Conservation (phyloP, 352 stramenopile species). For the Globisporangium radiosum region DNA sequence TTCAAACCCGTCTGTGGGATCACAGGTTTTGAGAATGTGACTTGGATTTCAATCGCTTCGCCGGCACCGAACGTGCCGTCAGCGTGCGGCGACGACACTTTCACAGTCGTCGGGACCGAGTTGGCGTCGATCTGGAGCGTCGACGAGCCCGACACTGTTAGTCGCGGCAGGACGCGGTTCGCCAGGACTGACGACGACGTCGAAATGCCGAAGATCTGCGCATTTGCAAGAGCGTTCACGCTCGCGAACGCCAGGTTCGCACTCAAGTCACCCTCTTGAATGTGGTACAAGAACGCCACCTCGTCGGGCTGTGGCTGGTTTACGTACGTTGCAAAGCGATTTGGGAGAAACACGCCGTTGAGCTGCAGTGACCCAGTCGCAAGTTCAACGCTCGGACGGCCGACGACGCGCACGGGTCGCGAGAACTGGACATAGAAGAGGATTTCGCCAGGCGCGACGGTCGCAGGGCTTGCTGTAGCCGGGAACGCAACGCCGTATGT, state of each 20-base stretch:
- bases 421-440: slow-evolving; percentile 64
- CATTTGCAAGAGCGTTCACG: slow-evolving; percentile 28
- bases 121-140: slow-evolving; percentile 41
- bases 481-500: slow-evolving; percentile 66
- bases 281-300: slow-evolving; percentile 58
- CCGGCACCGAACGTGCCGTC: slow-evolving; percentile 50
- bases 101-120: slow-evolving; percentile 50
- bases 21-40: slow-evolving; percentile 63
- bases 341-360: slow-evolving; percentile 35
- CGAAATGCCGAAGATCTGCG: slow-evolving; percentile 36
- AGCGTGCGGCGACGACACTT: slow-evolving; percentile 40
- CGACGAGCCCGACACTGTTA: slow-evolving; percentile 22
- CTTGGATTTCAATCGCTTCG: slow-evolving; percentile 60
- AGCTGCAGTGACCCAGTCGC: slow-evolving; percentile 46
- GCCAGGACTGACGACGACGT: slow-evolving; percentile 32
- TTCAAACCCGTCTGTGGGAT: slow-evolving; percentile 59
- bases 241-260: slow-evolving; percentile 47
- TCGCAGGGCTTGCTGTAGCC: slow-evolving; percentile 32
- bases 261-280: slow-evolving; percentile 48
- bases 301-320: slow-evolving; percentile 37
- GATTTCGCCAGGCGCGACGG: slow-evolving; percentile 55
- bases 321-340: slow-evolving; percentile 38
- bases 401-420: slow-evolving; percentile 38
- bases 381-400: slow-evolving; percentile 39
- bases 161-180: slow-evolving; percentile 25